Evolutionary conservation across 225 moss, liverwort and hornwort species (phyloP), one percentile per base, ranked within the genome.

Genomic region (Pseudoscleropodium purum): DNA sequence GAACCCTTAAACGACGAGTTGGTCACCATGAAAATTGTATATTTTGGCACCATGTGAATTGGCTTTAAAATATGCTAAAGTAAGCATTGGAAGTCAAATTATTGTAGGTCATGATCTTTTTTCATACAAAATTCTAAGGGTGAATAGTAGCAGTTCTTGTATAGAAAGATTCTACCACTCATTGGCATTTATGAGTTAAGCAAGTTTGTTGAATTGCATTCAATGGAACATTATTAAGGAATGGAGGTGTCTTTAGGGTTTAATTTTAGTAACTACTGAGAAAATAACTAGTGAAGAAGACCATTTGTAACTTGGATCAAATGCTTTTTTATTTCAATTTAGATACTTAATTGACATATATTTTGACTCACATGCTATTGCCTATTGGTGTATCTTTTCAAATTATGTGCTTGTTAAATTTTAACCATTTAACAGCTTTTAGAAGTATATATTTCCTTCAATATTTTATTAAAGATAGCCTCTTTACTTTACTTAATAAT

Each of bases 341-440:
- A 36, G 6, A 54, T 23, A 19, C 49, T 31, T 10, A 5, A 21
- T 34, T 77, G 34, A 13, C 0, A 15, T 54, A 9, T 54, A 54
- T 37, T 2, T 37, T 36, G 2, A 15, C 9, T 36, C 6, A n/a
- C n/a, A n/a, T n/a, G n/a, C 4, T 0, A 9, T 25, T 10, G 10
- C 7, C 24, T 15, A 4, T 54, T 27, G 3, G 34, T 23, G 24
- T 9, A 52, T 37, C 36, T 36, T 54, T 36, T 36, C 0, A 52
- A 77, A 24, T 54, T 36, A 36, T 0, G 2, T 24, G 24, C 54
- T 78, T 15, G 25, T 1, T 78, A 37, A 54, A 77, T 14, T 78
- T 24, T 54, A 54, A 54, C 1, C 13, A 77, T 5, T 77, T 24
- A 13, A 52, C 5, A 36, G 36, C 23, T 77, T 77, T 13, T 36